phyloP scores from a whole-genome alignment of 306 rosid species.

The Castanea sativa region DNA sequence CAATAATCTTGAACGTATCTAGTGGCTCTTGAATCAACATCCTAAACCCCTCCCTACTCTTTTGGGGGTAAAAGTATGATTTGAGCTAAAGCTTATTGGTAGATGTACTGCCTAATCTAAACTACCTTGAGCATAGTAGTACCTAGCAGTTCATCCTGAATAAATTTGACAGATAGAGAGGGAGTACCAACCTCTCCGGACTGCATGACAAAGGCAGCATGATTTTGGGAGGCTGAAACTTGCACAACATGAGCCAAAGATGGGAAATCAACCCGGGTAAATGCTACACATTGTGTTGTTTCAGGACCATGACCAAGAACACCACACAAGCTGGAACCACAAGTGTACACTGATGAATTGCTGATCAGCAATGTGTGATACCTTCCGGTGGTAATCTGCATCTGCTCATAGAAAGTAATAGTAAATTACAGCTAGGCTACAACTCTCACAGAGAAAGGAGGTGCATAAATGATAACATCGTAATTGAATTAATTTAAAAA shows the following conservation, averaged over 20 bases:
- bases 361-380: conserved; percentile 80
- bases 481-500: neutral
- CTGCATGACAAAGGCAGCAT: conserved; percentile 79
- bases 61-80: neutral
- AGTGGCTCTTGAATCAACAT: neutral
- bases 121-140: neutral
- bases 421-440: conserved; percentile 19
- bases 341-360: conserved; percentile 76
- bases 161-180: neutral
- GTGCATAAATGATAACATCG: neutral
- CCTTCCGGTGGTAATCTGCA: conserved; percentile 86
- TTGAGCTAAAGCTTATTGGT: neutral
- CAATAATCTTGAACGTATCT: neutral
- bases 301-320: conserved; percentile 91
- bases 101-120: neutral
- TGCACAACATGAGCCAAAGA: conserved; percentile 57
- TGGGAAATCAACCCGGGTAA: conserved; percentile 66
- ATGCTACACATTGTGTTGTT: conserved; percentile 71
- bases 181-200: conserved; percentile 76
- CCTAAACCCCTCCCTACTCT: neutral
- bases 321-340: conserved; percentile 87
- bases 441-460: neutral
- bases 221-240: conserved; percentile 86
- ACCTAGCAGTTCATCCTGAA: neutral
- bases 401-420: conserved; percentile 49